Evolutionary conservation across 306 rosid genomes (phyloP).

Genomic region (Lagenaria siceraria): DNA sequence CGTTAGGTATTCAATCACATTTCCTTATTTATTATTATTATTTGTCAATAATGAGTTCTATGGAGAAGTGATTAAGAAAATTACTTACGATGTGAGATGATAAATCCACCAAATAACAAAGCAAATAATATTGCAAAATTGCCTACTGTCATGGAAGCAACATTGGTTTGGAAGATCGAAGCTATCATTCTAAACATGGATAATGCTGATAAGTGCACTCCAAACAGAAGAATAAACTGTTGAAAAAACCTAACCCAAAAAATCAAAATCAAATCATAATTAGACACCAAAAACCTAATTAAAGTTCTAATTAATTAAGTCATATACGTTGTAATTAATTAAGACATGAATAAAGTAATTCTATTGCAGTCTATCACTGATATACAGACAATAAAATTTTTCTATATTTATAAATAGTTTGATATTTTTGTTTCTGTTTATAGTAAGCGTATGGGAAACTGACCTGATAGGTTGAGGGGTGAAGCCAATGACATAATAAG

Average conservation of each 20-base stretch:
- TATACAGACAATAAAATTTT: no score
- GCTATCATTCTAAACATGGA: constrained; percentile 29
- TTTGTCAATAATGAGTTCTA: no score
- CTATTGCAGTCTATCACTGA: no score
- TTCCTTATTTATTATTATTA: no score
- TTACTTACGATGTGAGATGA: constrained; percentile 17
- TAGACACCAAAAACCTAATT: no score
- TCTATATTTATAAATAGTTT: no score
- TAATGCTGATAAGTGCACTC: constrained; percentile 19
- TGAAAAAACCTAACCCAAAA: constrained; percentile 17
- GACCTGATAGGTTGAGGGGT: constrained; percentile 26
- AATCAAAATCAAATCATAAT: no score
- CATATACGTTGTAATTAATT: no score
- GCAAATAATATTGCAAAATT: constrained; percentile 15
- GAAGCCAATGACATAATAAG: constrained; percentile 41
- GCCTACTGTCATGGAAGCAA: constrained; percentile 14
- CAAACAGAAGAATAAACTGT: constrained; percentile 19
- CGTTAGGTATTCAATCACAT: no score
- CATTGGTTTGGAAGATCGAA: constrained; percentile 17
- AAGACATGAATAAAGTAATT: no score
- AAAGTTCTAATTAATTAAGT: no score
- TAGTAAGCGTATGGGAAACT: neutral
- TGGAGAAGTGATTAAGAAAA: neutral
- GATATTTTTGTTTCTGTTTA: no score
- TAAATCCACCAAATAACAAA: constrained; percentile 23